phyloP scores from a whole-genome alignment of 805 yeast genomes.

The Jamesozyma gamospora region DNA sequence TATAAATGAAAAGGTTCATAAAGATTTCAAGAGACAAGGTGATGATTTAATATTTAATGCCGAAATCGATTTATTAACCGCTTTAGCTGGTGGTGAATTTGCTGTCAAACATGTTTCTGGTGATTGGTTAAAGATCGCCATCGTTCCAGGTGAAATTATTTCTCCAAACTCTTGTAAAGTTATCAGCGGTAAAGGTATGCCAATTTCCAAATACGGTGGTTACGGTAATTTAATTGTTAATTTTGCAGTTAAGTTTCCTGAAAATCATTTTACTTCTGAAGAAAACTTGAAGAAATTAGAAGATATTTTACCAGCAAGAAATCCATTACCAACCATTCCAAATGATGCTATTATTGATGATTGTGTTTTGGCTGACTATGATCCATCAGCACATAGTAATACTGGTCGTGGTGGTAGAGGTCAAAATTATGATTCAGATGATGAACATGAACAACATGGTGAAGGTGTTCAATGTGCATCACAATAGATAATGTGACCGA shows the following conservation, averaged over 20 bases:
- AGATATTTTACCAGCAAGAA: constrained; percentile 69
- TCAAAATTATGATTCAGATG: constrained; percentile 42
- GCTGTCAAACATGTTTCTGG: constrained; percentile 85
- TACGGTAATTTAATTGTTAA: constrained; percentile 79
- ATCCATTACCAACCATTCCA: constrained; percentile 45
- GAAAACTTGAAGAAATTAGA: constrained; percentile 67
- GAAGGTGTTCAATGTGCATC: constrained; percentile 69
- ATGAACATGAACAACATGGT: constrained; percentile 39
- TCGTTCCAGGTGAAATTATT: constrained; percentile 88
- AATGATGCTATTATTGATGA: constrained; percentile 71
- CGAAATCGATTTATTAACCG: constrained; percentile 84
- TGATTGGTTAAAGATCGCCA: constrained; percentile 73
- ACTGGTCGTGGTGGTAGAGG: constrained; percentile 32
- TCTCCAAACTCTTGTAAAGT: constrained; percentile 76
- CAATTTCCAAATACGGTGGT: constrained; percentile 79
- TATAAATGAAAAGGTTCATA: constrained; percentile 83
- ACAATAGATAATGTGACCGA: constrained; percentile 40
- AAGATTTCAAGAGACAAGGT: constrained; percentile 73
- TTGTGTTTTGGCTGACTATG: constrained; percentile 58
- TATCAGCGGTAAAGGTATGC: constrained; percentile 95
- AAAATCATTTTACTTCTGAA: constrained; percentile 59
- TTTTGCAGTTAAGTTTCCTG: constrained; percentile 86
- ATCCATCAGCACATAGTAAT: constrained; percentile 47
- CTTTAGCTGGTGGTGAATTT: constrained; percentile 92
- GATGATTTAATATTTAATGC: constrained; percentile 79